Evolutionary conservation across 2,329 filamentous ascomycete genomes (phyloP).

Genomic region (Aspergillus uvarum): DNA sequence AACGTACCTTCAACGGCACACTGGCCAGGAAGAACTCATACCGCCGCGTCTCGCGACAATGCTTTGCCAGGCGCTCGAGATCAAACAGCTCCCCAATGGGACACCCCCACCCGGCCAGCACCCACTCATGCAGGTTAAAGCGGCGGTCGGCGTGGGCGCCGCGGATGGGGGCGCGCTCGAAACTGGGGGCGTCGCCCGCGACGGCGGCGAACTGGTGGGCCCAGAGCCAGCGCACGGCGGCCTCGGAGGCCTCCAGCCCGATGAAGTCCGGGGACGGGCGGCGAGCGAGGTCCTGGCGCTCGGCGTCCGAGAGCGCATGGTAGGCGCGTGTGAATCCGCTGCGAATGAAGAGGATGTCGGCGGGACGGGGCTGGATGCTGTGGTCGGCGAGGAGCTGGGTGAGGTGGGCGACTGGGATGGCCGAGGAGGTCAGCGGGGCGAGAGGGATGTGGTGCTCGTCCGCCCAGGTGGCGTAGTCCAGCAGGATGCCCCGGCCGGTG

Average conservation of each 20-base stretch:
- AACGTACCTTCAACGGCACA: slow-evolving; percentile 45
- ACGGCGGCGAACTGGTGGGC: slow-evolving; percentile 57
- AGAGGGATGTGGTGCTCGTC: slow-evolving; percentile 37
- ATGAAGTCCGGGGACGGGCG: slow-evolving; percentile 27
- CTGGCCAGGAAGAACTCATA: slow-evolving; percentile 53
- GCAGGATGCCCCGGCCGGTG: slow-evolving; percentile 49
- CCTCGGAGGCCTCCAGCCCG: slow-evolving; percentile 52
- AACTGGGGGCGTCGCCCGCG: slow-evolving; percentile 56
- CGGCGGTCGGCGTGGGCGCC: slow-evolving; percentile 31
- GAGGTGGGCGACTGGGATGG: slow-evolving; percentile 48
- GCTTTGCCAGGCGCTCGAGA: slow-evolving; percentile 41
- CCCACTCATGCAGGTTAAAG: slow-evolving; percentile 31
- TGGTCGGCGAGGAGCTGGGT: slow-evolving; percentile 44
- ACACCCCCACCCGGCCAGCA: slow-evolving; percentile 51
- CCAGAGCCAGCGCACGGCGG: slow-evolving; percentile 59
- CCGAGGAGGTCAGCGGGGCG: slow-evolving; percentile 42
- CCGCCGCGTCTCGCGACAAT: slow-evolving; percentile 38
- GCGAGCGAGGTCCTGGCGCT: slow-evolving; percentile 39
- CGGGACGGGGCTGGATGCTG: slow-evolving; percentile 44
- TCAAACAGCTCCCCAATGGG: slow-evolving; percentile 49
- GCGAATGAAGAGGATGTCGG: slow-evolving; percentile 60
- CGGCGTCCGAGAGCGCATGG: slow-evolving; percentile 36
- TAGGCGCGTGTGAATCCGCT: slow-evolving; percentile 53
- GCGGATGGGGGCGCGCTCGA: slow-evolving; percentile 47
- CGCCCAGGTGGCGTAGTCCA: slow-evolving; percentile 49